Base-by-base conservation (phyloP, 371 early-diverging fungal species). In the Mortierella sp. region DNA sequence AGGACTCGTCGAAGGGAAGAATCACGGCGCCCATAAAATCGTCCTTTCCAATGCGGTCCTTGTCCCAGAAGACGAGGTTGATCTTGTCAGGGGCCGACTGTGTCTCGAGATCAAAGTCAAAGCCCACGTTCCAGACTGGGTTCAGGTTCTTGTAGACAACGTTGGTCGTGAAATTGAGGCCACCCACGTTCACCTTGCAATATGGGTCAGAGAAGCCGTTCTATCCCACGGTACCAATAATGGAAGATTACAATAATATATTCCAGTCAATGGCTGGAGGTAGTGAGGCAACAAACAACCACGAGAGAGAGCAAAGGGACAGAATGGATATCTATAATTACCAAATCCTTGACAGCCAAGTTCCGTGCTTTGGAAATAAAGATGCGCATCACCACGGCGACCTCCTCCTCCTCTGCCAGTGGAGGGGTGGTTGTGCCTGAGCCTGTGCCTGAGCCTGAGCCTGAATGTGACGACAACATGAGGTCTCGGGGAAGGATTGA, bases 111-210 rank as follows among this genome's bases (percentile, higher is more conserved):
- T 70, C 72, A 65, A 92, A 84, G 21, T 89, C 90, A 64, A 91
- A 91, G 32, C 81, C 72, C 26, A 79, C 84, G 56, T 92, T 84
- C 93, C 94, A 94, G 17, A 79, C 84, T 1, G 94, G 94, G 61
- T 88, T 84, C 42, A 94, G 68, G 7, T 83, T 89, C 58, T 89
- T 84, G 44, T 82, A 72, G 53, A 91, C 65, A 5, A 89, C 84
- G 24, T 85, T 81, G 26, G 94, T 93, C n/a, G 82, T 86, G 57
- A 84, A 84, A 41, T 84, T 87, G 60, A 88, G 86, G 47, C 85
- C 84, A n/a, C 90, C 90, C 37, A 83, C 69, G n/a, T 75, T 73
- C 41, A 82, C 71, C 21, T 80, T 73, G 19, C 82, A 84, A 69
- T 87, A 90, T 17, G 89, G 87, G 68, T 88, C 87, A 11, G 87